Percentiles rank a stretch among this genome's conserved stretches.
Conservation (phyloP, 2,329 filamentous ascomycete species). For the Madurella fahalii region DNA sequence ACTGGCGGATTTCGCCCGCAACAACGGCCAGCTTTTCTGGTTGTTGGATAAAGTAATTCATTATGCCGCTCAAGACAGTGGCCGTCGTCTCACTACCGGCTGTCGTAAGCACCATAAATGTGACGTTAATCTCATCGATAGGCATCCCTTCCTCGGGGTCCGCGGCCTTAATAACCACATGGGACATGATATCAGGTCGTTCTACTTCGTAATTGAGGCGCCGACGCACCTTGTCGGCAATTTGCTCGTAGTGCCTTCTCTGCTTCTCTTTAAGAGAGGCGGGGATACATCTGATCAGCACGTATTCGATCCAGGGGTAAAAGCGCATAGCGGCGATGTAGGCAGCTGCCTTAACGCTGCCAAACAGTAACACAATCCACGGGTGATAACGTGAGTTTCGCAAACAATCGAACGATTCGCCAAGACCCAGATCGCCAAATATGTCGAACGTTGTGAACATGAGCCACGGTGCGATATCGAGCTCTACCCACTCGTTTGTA, state of each 20-base stretch:
- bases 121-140: slow-evolving; percentile 15
- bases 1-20: slow-evolving; percentile 36
- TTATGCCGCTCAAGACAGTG: slow-evolving; percentile 37
- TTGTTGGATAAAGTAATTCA: slow-evolving; percentile 38
- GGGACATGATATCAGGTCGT: slow-evolving; percentile 20
- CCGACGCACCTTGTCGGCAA: slow-evolving; percentile 16
- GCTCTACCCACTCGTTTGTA: slow-evolving; percentile 8
- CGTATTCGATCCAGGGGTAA: slow-evolving; percentile 9
- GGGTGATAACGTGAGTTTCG: slow-evolving; percentile 16
- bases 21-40: slow-evolving; percentile 35
- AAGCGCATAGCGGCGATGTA: slow-evolving; percentile 6
- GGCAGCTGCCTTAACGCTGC: slow-evolving; percentile 7
- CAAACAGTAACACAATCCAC: slow-evolving; percentile 16
- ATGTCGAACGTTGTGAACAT: slow-evolving; percentile 33
- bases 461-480: slow-evolving; percentile 31
- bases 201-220: slow-evolving; percentile 14
- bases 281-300: slow-evolving; percentile 8
- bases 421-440: slow-evolving; percentile 25
- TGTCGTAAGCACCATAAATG: slow-evolving; percentile 31
- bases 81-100: slow-evolving; percentile 50
- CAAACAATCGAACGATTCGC: slow-evolving; percentile 19
- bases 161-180: slow-evolving; percentile 8
- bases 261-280: slow-evolving; percentile 12
- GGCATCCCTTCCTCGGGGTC: slow-evolving; percentile 1
- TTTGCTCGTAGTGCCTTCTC: slow-evolving; percentile 9